Percentiles rank a stretch among this genome's conserved stretches.
Conservation (phyloP, 1,284 basidiomycete genomes). For the Pseudozyma thailandica region DNA sequence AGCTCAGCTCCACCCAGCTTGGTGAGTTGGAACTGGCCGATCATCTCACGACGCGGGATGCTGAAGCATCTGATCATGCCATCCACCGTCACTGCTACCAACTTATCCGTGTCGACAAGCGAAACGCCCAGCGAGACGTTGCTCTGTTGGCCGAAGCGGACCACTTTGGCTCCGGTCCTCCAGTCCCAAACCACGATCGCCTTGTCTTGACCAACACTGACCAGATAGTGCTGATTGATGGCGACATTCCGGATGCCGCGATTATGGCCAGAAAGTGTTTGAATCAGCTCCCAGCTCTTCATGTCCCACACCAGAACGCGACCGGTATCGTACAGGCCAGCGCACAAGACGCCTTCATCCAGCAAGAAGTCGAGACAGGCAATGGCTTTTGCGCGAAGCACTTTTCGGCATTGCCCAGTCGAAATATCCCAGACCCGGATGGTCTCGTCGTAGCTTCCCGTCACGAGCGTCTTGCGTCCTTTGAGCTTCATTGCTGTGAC, state of each 20-base stretch:
- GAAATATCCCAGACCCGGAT: conserved; percentile 67
- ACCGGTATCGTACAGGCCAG: conserved; percentile 90
- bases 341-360: conserved; percentile 87
- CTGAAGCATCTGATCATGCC: conserved; percentile 89
- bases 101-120: conserved; percentile 76
- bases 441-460: conserved; percentile 85
- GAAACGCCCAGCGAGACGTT: conserved; percentile 90
- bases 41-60: conserved; percentile 85
- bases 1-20: conserved; percentile 75
- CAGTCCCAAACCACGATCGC: conserved; percentile 86
- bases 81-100: conserved; percentile 89
- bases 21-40: conserved; percentile 85
- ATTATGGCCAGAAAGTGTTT: conserved; percentile 76
- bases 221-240: conserved; percentile 82
- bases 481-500: conserved; percentile 83
- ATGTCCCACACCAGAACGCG: conserved; percentile 59
- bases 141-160: conserved; percentile 90
- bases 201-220: conserved; percentile 86
- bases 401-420: conserved; percentile 80
- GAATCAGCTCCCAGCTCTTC: conserved; percentile 69
- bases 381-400: conserved; percentile 84
- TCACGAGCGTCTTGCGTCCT: conserved; percentile 76
- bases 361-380: conserved; percentile 87
- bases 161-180: conserved; percentile 79
- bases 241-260: conserved; percentile 82